Conservation (phyloP, 2,329 filamentous ascomycete species). For the Aspergillus alliaceus region DNA sequence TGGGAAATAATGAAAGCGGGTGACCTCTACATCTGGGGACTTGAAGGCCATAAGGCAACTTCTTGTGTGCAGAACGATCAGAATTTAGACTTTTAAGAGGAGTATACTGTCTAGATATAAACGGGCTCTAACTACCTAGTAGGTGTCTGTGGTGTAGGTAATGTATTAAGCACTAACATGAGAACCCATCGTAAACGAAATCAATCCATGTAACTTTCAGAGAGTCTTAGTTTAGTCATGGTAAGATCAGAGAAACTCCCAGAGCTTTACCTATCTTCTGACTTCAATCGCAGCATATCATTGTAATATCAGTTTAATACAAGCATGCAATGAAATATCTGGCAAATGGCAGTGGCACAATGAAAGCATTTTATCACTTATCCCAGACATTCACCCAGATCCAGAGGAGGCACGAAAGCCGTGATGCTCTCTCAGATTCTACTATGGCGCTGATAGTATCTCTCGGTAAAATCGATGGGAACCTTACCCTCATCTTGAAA, state of each 20-base stretch:
- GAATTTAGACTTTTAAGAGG: too few species aligned
- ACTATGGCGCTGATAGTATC: slow-evolving; percentile 9
- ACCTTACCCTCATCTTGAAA: slow-evolving; percentile 6
- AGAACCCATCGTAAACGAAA: too few species aligned
- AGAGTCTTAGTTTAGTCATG: too few species aligned
- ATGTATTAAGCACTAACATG: too few species aligned
- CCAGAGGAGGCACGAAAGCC: slow-evolving; percentile 5
- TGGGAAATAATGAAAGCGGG: too few species aligned
- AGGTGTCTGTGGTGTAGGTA: too few species aligned
- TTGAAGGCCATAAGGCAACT: too few species aligned
- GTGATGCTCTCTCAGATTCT: slow-evolving; percentile 11
- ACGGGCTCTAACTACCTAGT: too few species aligned
- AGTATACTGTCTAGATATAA: too few species aligned
- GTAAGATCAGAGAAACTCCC: slow-evolving; percentile 2
- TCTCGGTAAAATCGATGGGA: slow-evolving; percentile 5
- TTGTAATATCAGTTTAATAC: slow-evolving; percentile 11
- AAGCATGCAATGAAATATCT: slow-evolving; percentile 13
- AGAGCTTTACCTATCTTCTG: not conserved
- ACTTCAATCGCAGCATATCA: slow-evolving; percentile 2
- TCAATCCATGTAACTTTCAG: too few species aligned
- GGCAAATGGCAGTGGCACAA: not conserved
- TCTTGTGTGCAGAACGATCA: too few species aligned
- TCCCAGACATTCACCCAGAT: slow-evolving; percentile 9
- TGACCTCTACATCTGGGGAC: too few species aligned
- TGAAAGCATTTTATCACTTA: slow-evolving; percentile 10